Base-by-base conservation (phyloP, 164 flowering plant genomes). In the Chloranthus sessilifolius region DNA sequence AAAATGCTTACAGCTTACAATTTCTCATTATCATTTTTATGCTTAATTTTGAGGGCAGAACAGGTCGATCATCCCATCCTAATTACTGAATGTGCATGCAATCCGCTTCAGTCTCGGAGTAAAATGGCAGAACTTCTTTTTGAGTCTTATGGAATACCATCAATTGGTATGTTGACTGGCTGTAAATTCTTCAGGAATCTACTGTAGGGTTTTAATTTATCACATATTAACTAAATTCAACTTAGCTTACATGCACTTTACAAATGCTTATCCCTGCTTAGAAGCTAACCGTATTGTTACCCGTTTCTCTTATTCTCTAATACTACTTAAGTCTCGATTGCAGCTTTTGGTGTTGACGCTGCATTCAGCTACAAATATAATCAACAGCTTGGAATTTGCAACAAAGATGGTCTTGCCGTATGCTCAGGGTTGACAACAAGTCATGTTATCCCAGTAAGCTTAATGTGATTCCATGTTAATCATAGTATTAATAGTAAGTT, bases 91-190 rank as follows among this genome's bases (percentile, higher is more conserved):
- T 94, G 95, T 61, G 81, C 74, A 22, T 89, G 90, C 83, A 89
- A 94, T 72, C 96, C 99, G 19, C 73, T 86, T 57, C 92, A 87
- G 11, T 94, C 97, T 53, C 96, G 99, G 37, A 75, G 81, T 69
- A 94, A 77, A 81, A 86, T 94, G 99, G 95, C 92, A n/a, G 99
- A 94, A 64, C 90, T 94, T 59, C 86, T 89, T 33, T 94, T 94
- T 65, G 97, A 89, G 72, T 75, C 86, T 16, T 94, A 89, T 78
- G 99, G 97, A 59, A 88, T 86, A 73, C 95, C 97, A 35, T 82
- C 99, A 27, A 62, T 89, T 40, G 99, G 99, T 89, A 89, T 43
- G 61, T 37, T 15, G n/a, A n/a, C n/a, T n/a, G n/a, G n/a, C n/a
- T n/a, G n/a, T n/a, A n/a, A n/a, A n/a, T n/a, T n/a, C n/a, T n/a